Evolutionary conservation across 805 yeast genomes (phyloP).

Genomic region (Yarrowia sp.): DNA sequence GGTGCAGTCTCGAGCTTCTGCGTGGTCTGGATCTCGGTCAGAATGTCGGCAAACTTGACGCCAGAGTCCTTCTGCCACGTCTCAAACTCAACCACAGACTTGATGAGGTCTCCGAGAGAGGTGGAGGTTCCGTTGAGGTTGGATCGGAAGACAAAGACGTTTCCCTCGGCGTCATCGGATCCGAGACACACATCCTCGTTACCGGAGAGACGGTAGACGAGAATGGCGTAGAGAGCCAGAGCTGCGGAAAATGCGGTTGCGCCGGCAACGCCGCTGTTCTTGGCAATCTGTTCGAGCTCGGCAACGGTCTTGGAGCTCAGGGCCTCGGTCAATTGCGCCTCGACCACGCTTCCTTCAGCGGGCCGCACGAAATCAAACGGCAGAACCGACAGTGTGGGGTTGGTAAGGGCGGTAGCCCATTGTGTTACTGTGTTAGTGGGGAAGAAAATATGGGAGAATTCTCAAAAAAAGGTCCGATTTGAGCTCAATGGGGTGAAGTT

Average conservation of each 20-base stretch:
- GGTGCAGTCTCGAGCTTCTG: slow-evolving; percentile 58
- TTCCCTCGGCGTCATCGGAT: slow-evolving; percentile 49
- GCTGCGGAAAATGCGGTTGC: slow-evolving; percentile 49
- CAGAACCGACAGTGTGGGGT: slow-evolving; percentile 79
- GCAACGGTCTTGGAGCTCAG: slow-evolving; percentile 27
- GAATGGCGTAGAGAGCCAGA: slow-evolving; percentile 63
- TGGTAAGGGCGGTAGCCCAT: slow-evolving; percentile 67
- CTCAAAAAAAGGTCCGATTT: no score
- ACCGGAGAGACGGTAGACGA: slow-evolving; percentile 79
- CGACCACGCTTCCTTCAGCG: slow-evolving; percentile 60
- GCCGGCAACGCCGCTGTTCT: slow-evolving; percentile 30
- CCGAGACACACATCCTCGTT: slow-evolving; percentile 92
- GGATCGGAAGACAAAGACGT: slow-evolving; percentile 61
- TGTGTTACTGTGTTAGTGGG: slow-evolving; percentile 33
- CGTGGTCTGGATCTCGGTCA: slow-evolving; percentile 47
- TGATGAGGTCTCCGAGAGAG: slow-evolving; percentile 50
- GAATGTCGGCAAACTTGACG: slow-evolving; percentile 55
- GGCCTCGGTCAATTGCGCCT: slow-evolving; percentile 45
- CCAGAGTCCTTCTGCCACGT: slow-evolving; percentile 36
- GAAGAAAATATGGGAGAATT: neutral
- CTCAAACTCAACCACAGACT: slow-evolving; percentile 42
- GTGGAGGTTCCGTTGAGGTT: slow-evolving; percentile 41
- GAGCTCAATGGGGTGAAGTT: no score
- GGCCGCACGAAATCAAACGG: slow-evolving; percentile 88
- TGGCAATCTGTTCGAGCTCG: slow-evolving; percentile 24